Evolutionary conservation across 805 yeast species (phyloP).

Genomic region (Candida golubevii): DNA sequence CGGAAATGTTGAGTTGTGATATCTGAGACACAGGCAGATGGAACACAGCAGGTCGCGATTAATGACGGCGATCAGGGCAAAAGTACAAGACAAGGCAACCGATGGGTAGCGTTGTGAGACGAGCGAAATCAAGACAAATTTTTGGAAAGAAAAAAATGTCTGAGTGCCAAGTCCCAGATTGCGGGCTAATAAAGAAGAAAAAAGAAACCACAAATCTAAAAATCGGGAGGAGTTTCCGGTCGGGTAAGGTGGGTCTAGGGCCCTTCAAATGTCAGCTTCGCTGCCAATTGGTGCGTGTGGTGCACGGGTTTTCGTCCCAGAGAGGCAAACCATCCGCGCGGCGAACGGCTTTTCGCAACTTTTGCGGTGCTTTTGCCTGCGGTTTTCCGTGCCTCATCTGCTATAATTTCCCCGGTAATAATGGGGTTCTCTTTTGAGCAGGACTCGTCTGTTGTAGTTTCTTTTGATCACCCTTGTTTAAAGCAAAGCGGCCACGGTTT

Average conservation of each 20-base stretch:
- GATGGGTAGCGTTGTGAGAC: no score
- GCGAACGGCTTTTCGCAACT: conserved; percentile 6
- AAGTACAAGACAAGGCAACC: no score
- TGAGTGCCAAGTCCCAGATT: neutral
- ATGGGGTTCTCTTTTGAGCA: neutral
- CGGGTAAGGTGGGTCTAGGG: conserved; percentile 1
- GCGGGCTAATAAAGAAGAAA: neutral
- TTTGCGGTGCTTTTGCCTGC: neutral
- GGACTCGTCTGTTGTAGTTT: neutral
- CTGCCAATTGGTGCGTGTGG: neutral
- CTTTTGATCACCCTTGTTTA: neutral
- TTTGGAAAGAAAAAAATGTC: no score
- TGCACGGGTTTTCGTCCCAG: conserved; percentile 4
- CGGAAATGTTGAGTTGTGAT: no score
- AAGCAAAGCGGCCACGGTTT: neutral
- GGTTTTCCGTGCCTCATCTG: neutral
- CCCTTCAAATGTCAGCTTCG: neutral
- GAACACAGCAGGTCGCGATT: no score
- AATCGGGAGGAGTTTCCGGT: conserved; percentile 6
- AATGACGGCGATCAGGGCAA: no score
- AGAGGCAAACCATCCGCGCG: neutral
- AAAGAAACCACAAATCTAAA: conserved; percentile 2
- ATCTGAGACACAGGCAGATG: no score
- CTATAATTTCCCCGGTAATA: neutral
- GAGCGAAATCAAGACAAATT: no score